Evolutionary conservation across 164 flowering plant species (phyloP), one percentile per base, ranked within the genome.

Genomic region (Aristolochia fimbriata): DNA sequence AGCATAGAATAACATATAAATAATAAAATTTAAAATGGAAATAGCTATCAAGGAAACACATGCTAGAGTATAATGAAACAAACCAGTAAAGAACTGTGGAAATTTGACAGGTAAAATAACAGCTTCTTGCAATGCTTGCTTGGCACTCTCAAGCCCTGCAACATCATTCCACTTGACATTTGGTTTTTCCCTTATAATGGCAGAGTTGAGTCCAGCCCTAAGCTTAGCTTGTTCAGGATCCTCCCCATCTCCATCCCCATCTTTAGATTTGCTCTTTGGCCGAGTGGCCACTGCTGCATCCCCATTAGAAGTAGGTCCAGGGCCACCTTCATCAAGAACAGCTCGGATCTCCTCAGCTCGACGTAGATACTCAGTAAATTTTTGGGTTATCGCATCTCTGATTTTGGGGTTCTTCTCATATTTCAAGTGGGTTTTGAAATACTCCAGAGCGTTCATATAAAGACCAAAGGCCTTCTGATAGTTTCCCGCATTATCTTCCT

Each of bases 321-420:
- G 57, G 0, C 96, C 96, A 31, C 64, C 60, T 21, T 88, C 99
- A 47, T 91, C 96, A 0, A 94, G 74, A 54, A 85, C 95, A 5
- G 88, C 86, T 4, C 97, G 75, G 62, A 94, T 94, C 90, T 94
- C 99, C 86, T 94, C 97, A 0, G 99, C 99, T 1, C 99, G 83
- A 54, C 96, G 80, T 57, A 94, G 69, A 51, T 94, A 94, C 81
- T 94, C 99, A 12, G 91, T 85, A 72, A 94, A 94, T 60, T 91
- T 94, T 78, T 78, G 90, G 25, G 97, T 91, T 37, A 91, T 88
- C 0, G 97, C 93, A 50, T 91, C 99, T 69, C 78, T 84, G 65
- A 91, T 85, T 65, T 91, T 91, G 0, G 96, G 96, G 58, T 94
- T 94, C 78, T 94, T 94, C 79, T 94, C 97, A 67, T 90, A 93